Percentiles rank a stretch among this genome's conserved stretches.
phyloP scores from a whole-genome alignment of 1,284 basidiomycete species.

The Meripilus lineatus region DNA sequence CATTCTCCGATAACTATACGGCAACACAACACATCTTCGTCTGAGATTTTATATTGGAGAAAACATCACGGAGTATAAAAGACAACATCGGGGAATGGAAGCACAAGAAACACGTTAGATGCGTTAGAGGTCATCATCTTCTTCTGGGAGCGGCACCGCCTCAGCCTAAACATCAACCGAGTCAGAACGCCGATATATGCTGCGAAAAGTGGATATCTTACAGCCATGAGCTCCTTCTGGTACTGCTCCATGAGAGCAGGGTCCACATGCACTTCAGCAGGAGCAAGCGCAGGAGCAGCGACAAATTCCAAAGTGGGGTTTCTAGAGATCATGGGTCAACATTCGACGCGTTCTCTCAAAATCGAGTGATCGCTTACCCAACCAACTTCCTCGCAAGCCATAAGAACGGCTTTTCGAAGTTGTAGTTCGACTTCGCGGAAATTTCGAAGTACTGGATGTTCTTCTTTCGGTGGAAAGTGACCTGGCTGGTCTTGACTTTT shows the following conservation, averaged over 20 bases:
- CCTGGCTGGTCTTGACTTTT: slow-evolving; percentile 98
- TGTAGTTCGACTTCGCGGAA: slow-evolving; percentile 99
- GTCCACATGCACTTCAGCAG: slow-evolving; percentile 91
- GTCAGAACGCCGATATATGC: slow-evolving; percentile 1
- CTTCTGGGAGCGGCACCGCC: slow-evolving; percentile 72
- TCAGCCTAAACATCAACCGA: slow-evolving; percentile 47
- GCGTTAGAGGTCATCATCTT: slow-evolving; percentile 64
- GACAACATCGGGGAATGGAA: slow-evolving; percentile 12
- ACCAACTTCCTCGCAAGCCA: slow-evolving; percentile 99
- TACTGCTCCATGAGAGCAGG: slow-evolving; percentile 80
- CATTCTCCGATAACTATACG: slow-evolving; percentile 27
- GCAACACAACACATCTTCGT: slow-evolving; percentile 16
- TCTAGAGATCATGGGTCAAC: slow-evolving; percentile 34
- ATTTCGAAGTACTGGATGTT: slow-evolving; percentile 99
- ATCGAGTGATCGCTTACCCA: slow-evolving; percentile 54
- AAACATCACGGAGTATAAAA: too few species aligned
- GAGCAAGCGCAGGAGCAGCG: slow-evolving; percentile 92
- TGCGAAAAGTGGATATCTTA: slow-evolving; percentile 26
- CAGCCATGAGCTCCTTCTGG: slow-evolving; percentile 71
- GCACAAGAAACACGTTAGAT: slow-evolving; percentile 2
- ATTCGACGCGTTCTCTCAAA: neutral
- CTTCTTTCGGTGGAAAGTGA: slow-evolving; percentile 99
- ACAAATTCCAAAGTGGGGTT: slow-evolving; percentile 93
- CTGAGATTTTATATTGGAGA: too few species aligned
- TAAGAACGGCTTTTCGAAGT: slow-evolving; percentile 99